Conservation (phyloP, 495 filamentous ascomycete genomes). For the Talaromyces thailandensis region DNA sequence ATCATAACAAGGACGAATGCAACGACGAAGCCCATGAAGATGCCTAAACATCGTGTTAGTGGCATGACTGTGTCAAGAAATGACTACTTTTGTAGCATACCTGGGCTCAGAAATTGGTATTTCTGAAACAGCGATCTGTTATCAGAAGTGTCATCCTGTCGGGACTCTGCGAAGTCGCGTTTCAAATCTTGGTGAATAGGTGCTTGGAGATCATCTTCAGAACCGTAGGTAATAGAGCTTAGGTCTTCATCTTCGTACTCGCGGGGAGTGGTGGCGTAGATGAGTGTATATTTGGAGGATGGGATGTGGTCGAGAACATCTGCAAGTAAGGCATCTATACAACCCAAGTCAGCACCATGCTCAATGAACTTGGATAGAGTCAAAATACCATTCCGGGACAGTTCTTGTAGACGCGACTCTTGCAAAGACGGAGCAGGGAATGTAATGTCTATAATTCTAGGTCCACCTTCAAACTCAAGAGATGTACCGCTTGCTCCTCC, state of each 20-base stretch:
- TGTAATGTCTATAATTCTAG: slow-evolving; percentile 41
- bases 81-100: slow-evolving; percentile 16
- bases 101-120: slow-evolving; percentile 84
- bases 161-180: slow-evolving; percentile 38
- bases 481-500: slow-evolving; percentile 46
- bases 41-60: slow-evolving; percentile 33
- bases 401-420: slow-evolving; percentile 27
- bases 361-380: not conserved
- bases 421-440: slow-evolving; percentile 39
- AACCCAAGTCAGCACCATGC: slow-evolving; percentile 10
- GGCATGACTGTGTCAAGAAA: not conserved
- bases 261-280: slow-evolving; percentile 48
- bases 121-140: slow-evolving; percentile 68
- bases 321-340: slow-evolving; percentile 50
- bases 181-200: slow-evolving; percentile 50
- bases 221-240: slow-evolving; percentile 36
- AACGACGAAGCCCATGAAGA: slow-evolving; percentile 76
- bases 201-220: slow-evolving; percentile 38
- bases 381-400: slow-evolving; percentile 40
- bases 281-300: slow-evolving; percentile 47
- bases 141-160: slow-evolving; percentile 18
- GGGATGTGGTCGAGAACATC: slow-evolving; percentile 48
- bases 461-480: slow-evolving; percentile 33
- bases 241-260: slow-evolving; percentile 23
- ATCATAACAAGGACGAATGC: slow-evolving; percentile 62